Conservation (phyloP, 805 yeast genomes). For the Jamesozyma piceae region DNA sequence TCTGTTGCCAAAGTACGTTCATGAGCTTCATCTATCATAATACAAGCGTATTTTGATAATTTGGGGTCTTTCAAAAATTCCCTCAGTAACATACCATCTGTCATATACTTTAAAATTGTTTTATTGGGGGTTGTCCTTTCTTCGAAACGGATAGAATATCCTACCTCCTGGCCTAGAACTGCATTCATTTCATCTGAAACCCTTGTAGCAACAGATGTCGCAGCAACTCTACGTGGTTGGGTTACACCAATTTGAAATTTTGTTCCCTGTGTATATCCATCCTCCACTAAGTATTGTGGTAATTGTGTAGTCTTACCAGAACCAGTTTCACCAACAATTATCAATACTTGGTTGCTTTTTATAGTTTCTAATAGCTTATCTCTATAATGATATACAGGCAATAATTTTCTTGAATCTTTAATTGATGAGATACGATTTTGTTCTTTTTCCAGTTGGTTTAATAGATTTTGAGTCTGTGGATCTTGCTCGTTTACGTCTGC, state of each 20-base stretch:
- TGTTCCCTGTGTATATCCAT: constrained; percentile 55
- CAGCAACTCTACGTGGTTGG: constrained; percentile 94
- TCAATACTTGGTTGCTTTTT: constrained; percentile 51
- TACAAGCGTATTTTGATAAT: constrained; percentile 57
- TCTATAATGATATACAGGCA: constrained; percentile 68
- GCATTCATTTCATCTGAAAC: constrained; percentile 86
- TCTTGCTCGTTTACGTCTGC: constrained; percentile 28
- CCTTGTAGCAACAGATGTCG: constrained; percentile 79
- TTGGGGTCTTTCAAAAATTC: constrained; percentile 76
- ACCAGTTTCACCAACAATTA: constrained; percentile 82
- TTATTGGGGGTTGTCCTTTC: constrained; percentile 49
- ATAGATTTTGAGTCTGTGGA: constrained; percentile 16
- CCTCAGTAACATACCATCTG: constrained; percentile 89
- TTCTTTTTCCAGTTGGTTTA: constrained; percentile 19
- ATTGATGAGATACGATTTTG: constrained; percentile 27
- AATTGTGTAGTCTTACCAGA: constrained; percentile 93
- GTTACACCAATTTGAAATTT: constrained; percentile 71
- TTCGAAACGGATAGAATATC: constrained; percentile 83
- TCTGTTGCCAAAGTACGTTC: constrained; percentile 94
- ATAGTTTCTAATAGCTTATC: constrained; percentile 53
- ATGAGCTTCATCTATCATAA: constrained; percentile 96
- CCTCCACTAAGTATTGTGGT: constrained; percentile 79
- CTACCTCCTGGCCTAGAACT: constrained; percentile 77
- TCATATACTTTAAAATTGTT: constrained; percentile 79
- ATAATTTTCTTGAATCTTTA: constrained; percentile 47